Conservation (phyloP, 2,329 filamentous ascomycete genomes). For the Claviceps cyperi region DNA sequence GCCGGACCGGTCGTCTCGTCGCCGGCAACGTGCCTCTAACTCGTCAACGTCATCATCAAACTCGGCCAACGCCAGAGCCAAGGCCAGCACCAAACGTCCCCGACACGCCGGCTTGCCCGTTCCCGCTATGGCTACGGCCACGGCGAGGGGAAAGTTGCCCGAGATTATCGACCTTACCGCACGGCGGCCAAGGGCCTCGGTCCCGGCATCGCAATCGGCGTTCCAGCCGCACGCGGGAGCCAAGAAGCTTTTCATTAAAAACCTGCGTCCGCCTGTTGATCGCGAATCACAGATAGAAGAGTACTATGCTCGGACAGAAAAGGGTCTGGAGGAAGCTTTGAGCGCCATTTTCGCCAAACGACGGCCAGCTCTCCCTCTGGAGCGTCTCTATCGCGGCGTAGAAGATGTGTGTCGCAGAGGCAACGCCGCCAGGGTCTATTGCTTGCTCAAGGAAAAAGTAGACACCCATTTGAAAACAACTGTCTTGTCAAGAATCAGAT, state of each 20-base stretch:
- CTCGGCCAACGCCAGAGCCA: slow-evolving; percentile 7
- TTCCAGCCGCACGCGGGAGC: slow-evolving; percentile 66
- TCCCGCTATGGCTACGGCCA: slow-evolving; percentile 19
- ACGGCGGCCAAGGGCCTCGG: slow-evolving; percentile 12
- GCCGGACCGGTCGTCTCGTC: slow-evolving; percentile 20
- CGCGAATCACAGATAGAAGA: slow-evolving; percentile 47
- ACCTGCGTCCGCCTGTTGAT: slow-evolving; percentile 53
- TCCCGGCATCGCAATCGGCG: slow-evolving; percentile 9
- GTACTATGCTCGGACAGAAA: slow-evolving; percentile 66
- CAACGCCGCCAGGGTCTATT: slow-evolving; percentile 52
- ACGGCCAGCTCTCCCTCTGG: slow-evolving; percentile 57
- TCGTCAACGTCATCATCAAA: slow-evolving; percentile 15
- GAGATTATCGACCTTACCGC: slow-evolving; percentile 22
- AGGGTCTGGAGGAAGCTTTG: slow-evolving; percentile 60
- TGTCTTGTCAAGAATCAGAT: slow-evolving; percentile 41
- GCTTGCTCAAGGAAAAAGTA: slow-evolving; percentile 50
- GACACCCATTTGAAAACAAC: slow-evolving; percentile 50
- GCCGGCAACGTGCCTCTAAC: slow-evolving; percentile 21
- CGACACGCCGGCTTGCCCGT: slow-evolving; percentile 13
- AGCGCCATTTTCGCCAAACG: slow-evolving; percentile 54
- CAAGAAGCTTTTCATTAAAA: slow-evolving; percentile 87
- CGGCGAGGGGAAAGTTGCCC: slow-evolving; percentile 26
- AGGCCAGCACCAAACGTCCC: slow-evolving; percentile 17
- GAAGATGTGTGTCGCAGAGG: slow-evolving; percentile 82
- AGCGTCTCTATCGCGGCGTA: slow-evolving; percentile 77